Conservation (phyloP, 768 basidiomycete species). For the Amanita rubescens region DNA sequence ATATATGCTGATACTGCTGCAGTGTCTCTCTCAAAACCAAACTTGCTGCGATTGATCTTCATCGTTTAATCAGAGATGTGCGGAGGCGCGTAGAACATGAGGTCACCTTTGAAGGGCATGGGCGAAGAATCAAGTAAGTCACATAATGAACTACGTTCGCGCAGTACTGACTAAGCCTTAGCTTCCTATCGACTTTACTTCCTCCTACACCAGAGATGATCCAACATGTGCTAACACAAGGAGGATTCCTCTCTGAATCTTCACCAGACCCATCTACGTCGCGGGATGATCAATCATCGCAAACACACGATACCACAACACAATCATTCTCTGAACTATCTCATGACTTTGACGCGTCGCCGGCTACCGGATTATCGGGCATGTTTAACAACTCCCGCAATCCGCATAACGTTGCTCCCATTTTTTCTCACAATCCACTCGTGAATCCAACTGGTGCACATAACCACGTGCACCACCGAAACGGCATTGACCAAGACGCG, state of each 20-base stretch:
- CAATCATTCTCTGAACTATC: slow-evolving; percentile 23
- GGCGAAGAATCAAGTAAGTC: slow-evolving; percentile 46
- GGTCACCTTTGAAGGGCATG: slow-evolving; percentile 50
- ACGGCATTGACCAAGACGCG: background rate
- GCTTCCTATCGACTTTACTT: slow-evolving; percentile 68
- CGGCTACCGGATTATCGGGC: slow-evolving; percentile 13
- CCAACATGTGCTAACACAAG: slow-evolving; percentile 60
- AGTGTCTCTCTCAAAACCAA: slow-evolving; percentile 83
- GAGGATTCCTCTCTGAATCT: slow-evolving; percentile 32
- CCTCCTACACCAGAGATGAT: slow-evolving; percentile 68
- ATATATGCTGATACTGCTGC: slow-evolving; percentile 2
- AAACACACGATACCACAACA: slow-evolving; percentile 14
- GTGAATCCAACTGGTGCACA: background rate
- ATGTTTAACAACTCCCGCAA: slow-evolving; percentile 7
- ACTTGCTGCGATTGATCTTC: slow-evolving; percentile 62
- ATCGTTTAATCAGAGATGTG: slow-evolving; percentile 63
- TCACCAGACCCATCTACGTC: slow-evolving; percentile 1
- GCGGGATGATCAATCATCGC: background rate
- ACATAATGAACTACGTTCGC: background rate
- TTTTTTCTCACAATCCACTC: background rate
- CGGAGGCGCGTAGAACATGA: slow-evolving; percentile 72
- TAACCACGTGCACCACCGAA: background rate
- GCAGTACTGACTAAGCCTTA: slow-evolving; percentile 16
- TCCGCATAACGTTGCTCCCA: slow-evolving; percentile 7
- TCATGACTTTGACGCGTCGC: slow-evolving; percentile 22